Base-by-base conservation (phyloP, 2,329 filamentous ascomycete genomes). In the Corynespora cassiicola region DNA sequence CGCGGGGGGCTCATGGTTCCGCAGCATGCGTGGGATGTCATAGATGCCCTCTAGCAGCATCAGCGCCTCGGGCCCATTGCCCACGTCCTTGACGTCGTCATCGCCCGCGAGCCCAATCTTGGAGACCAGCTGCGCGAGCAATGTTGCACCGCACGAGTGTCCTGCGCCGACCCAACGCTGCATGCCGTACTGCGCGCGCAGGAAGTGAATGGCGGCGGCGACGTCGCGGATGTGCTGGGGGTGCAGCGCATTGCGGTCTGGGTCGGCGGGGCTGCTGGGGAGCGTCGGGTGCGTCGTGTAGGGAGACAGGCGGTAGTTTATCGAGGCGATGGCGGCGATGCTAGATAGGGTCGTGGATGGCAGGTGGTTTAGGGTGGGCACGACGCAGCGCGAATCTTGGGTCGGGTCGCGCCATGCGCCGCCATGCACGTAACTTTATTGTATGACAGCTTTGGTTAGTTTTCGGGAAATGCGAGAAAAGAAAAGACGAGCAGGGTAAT, bases 1-100 rank as follows among this genome's bases (percentile, higher is more conserved):
- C 0, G 38, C 8, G 0, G 58, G 59, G 1, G 75, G 69, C 4
- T 50, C 43, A 26, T 78, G 74, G 30, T 74, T 70, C 7, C 55
- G 41, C 2, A 78, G 62, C 14, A 88, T 65, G 0, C 74, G 75
- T 6, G 73, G 72, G 7, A 90, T 64, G 55, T 86, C 80, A 63
- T 88, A 88, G 15, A 90, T 80, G 1, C 86, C 86, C 38, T 79
- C 79, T 14, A 87, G 66, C 21, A 82, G 78, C 4, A 87, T 59
- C n/a, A 87, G 66, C 4, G 76, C 79, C 3, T 68, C 56, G 0
- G 82, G 82, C 5, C 52, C 51, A 7, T 15, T 10, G 8, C 36
- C 11, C 6, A 19, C 11, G 8, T 23, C 3, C 14, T 14, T 26
- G 11, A n/a, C 11, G n/a, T 20, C 10, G 6, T 29, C 4, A 2